Evolutionary conservation across 306 rosid species (phyloP).

Genomic region (Gastrolobium bilobum): DNA sequence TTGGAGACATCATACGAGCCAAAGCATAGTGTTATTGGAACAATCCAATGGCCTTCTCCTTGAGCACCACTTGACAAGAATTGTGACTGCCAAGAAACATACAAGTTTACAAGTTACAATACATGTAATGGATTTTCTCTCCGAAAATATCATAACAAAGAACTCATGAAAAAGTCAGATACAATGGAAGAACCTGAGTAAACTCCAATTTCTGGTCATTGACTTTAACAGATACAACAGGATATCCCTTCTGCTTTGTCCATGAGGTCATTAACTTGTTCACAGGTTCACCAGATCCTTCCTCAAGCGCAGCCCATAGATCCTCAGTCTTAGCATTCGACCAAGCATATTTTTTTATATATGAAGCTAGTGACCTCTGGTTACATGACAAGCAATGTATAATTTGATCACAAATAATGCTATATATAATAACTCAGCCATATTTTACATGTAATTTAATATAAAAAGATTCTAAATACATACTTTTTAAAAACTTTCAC

Average conservation of each 20-base stretch:
- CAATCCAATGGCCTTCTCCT: slow-evolving; percentile 90
- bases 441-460: slow-evolving; percentile 31
- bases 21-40: slow-evolving; percentile 79
- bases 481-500: slow-evolving; percentile 7
- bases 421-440: slow-evolving; percentile 24
- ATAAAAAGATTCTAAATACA: not conserved
- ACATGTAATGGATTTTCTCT: slow-evolving; percentile 29
- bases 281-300: slow-evolving; percentile 93
- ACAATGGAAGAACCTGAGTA: slow-evolving; percentile 74
- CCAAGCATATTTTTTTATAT: slow-evolving; percentile 77
- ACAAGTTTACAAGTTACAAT: slow-evolving; percentile 35
- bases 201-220: slow-evolving; percentile 77
- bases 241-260: slow-evolving; percentile 96
- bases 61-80: slow-evolving; percentile 83
- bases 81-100: slow-evolving; percentile 69
- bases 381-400: slow-evolving; percentile 46
- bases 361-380: slow-evolving; percentile 94
- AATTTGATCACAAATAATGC: slow-evolving; percentile 33
- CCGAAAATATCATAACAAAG: slow-evolving; percentile 26
- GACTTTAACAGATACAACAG: slow-evolving; percentile 79
- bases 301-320: slow-evolving; percentile 96
- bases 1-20: slow-evolving; percentile 76
- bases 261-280: slow-evolving; percentile 88
- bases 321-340: slow-evolving; percentile 94
- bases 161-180: slow-evolving; percentile 40